These are phyloP conservation scores for Chlorella ohadii DNA, from an alignment of 139 green algal species.

Conservation along the genomic window DNA sequence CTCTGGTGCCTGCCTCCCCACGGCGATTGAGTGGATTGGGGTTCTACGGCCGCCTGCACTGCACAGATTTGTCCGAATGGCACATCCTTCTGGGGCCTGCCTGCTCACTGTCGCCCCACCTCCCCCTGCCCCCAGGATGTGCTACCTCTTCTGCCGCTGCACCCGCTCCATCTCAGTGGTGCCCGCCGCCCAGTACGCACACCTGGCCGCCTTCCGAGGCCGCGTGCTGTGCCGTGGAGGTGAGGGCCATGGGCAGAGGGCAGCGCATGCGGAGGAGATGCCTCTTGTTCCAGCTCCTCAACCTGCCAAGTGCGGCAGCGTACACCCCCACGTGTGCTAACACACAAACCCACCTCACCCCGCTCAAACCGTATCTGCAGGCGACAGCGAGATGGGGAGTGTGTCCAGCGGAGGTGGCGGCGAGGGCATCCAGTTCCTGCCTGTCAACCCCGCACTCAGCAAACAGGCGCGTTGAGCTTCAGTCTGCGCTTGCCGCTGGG, in stretches of 20 bases:
- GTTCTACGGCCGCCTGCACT: too few species aligned
- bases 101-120: background rate
- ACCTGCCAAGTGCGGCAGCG: too few species aligned
- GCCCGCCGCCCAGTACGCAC: conserved; percentile 78
- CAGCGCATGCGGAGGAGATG: too few species aligned
- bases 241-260: too few species aligned
- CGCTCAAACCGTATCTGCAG: background rate
- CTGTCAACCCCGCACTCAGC: conserved; percentile 40
- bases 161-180: conserved; percentile 72
- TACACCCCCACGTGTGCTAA: too few species aligned
- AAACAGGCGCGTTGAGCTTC: too few species aligned
- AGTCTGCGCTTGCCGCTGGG: too few species aligned
- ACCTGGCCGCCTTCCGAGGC: conserved; percentile 71
- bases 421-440: conserved; percentile 41
- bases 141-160: conserved; percentile 87
- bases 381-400: conserved; percentile 36
- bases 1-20: too few species aligned
- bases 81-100: too few species aligned
- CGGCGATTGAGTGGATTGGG: too few species aligned
- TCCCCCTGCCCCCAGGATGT: conserved; percentile 62
- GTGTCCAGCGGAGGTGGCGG: conserved; percentile 17
- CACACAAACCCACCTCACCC: background rate
- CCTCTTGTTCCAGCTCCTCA: too few species aligned
- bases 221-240: conserved; percentile 34
- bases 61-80: too few species aligned